phyloP scores from a whole-genome alignment of 2,329 filamentous ascomycete species.

The Penicillium sp. region DNA sequence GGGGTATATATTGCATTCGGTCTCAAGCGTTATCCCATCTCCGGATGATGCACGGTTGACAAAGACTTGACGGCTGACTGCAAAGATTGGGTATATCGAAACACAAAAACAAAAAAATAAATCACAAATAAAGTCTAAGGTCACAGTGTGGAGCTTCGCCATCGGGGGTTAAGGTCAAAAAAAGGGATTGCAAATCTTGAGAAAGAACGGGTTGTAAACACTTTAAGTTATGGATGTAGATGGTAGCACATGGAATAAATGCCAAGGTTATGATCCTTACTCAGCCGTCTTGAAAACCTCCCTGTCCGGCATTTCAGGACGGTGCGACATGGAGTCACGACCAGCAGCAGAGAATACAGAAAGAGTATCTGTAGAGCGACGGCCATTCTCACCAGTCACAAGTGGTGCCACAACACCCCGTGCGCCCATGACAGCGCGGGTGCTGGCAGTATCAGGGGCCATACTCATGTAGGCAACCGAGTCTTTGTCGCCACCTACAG shows the following conservation, averaged over 20 bases:
- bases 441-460: slow-evolving; percentile 30
- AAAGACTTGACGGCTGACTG: not conserved
- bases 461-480: slow-evolving; percentile 20
- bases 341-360: slow-evolving; percentile 16
- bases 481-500: slow-evolving; percentile 29
- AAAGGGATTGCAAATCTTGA: not conserved
- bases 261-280: slow-evolving; percentile 12
- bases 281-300: slow-evolving; percentile 34
- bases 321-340: slow-evolving; percentile 10
- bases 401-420: slow-evolving; percentile 29
- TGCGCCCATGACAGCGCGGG: slow-evolving; percentile 30
- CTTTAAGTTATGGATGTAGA: not conserved
- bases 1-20: slow-evolving; percentile 1
- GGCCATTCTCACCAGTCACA: slow-evolving; percentile 16
- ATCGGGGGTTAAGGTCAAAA: not conserved
- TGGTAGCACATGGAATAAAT: not conserved
- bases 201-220: not conserved
- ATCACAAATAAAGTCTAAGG: not conserved
- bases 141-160: not conserved
- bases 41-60: not conserved
- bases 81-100: slow-evolving; percentile 4
- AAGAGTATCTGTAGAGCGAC: slow-evolving; percentile 28
- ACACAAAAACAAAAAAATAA: not conserved
- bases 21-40: not conserved
- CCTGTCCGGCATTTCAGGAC: slow-evolving; percentile 30